Percentiles rank a stretch among this genome's conserved stretches.
These are phyloP conservation scores for Nakazawaea pomicola DNA, from an alignment of 805 yeast species.

Conservation along the genomic window DNA sequence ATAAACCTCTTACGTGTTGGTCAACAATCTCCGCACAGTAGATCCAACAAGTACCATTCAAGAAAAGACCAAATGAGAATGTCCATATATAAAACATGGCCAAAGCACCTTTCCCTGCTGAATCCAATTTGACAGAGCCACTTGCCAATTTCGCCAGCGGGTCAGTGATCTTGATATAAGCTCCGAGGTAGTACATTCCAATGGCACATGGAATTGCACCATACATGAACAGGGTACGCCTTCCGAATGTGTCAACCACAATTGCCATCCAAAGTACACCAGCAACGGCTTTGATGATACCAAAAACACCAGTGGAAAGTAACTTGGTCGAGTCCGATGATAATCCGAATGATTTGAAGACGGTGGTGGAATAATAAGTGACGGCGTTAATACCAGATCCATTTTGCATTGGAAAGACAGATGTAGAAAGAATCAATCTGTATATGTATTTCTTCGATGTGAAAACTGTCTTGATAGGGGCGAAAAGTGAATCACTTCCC, in stretches of 20 bases:
- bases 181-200: constrained; percentile 45
- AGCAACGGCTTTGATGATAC: constrained; percentile 41
- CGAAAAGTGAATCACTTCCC: constrained; percentile 33
- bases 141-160: constrained; percentile 25
- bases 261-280: constrained; percentile 39
- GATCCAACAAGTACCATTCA: constrained; percentile 46
- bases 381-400: constrained; percentile 46
- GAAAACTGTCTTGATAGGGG: constrained; percentile 31
- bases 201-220: constrained; percentile 36
- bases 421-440: constrained; percentile 33
- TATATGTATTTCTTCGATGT: constrained; percentile 25
- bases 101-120: constrained; percentile 37
- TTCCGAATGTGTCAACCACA: constrained; percentile 42
- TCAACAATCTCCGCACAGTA: constrained; percentile 42
- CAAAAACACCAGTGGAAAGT: constrained; percentile 50
- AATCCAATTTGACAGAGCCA: constrained; percentile 18
- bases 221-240: constrained; percentile 35
- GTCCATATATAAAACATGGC: constrained; percentile 45
- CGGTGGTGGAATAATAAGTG: constrained; percentile 48
- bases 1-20: constrained; percentile 36
- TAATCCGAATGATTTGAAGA: constrained; percentile 46
- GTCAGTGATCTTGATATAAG: constrained; percentile 36
- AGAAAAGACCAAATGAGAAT: constrained; percentile 34
- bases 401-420: constrained; percentile 38
- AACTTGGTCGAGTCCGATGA: constrained; percentile 39